A percentile compares a stretch with the other conserved stretches of the same genome.
phyloP scores from a whole-genome alignment of 768 basidiomycete genomes.

The Mycena galericulata region DNA sequence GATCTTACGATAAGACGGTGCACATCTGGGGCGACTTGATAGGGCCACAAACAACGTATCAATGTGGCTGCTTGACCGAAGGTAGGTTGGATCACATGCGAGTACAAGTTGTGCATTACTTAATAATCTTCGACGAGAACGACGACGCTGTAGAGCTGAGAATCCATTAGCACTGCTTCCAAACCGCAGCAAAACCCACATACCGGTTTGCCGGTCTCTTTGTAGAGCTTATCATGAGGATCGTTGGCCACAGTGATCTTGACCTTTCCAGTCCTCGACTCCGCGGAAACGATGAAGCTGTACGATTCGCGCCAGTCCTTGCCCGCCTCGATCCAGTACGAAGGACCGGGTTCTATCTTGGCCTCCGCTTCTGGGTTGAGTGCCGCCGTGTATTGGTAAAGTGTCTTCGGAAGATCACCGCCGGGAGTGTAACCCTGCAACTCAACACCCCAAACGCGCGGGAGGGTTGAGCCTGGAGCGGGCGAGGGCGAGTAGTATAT shows the following conservation, averaged over 20 bases:
- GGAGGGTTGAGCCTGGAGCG: background rate
- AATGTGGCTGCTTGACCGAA: too few species aligned
- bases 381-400: slow-evolving; percentile 4
- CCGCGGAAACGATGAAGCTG: background rate
- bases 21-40: too few species aligned
- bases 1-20: too few species aligned
- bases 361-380: background rate
- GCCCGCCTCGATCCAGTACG: slow-evolving; percentile 10
- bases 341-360: background rate
- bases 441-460: slow-evolving; percentile 13
- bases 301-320: slow-evolving; percentile 16
- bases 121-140: slow-evolving; percentile 3
- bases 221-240: background rate
- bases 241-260: slow-evolving; percentile 12
- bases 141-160: slow-evolving; percentile 5
- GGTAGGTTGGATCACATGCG: too few species aligned
- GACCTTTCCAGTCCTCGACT: background rate
- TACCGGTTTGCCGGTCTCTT: slow-evolving; percentile 2
- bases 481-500: slow-evolving; percentile 4
- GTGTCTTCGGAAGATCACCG: slow-evolving; percentile 13
- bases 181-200: background rate
- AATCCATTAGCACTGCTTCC: background rate
- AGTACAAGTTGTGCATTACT: background rate
- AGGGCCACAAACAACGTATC: too few species aligned
- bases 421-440: slow-evolving; percentile 14